Conservation (phyloP, 1,284 basidiomycete genomes). For the Xerocomus cyaneibrunnescens region DNA sequence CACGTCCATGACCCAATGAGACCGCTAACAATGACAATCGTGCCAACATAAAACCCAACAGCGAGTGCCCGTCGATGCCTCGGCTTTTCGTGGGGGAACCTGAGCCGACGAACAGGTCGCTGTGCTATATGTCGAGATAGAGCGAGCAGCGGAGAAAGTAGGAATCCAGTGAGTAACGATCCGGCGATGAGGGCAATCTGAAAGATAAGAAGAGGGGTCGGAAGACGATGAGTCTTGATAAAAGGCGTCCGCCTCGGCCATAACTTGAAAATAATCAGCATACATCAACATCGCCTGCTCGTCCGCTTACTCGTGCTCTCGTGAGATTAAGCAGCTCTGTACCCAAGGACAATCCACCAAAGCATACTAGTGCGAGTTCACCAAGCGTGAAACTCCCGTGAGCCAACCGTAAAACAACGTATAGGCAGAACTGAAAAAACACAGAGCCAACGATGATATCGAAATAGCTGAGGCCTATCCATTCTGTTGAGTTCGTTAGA, state of each 20-base stretch:
- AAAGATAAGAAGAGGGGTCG: slow-evolving; percentile 89
- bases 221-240: slow-evolving; percentile 91
- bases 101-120: slow-evolving; percentile 84
- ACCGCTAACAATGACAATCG: slow-evolving; percentile 76
- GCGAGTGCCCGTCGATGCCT: slow-evolving; percentile 85
- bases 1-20: slow-evolving; percentile 92
- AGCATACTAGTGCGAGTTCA: slow-evolving; percentile 86
- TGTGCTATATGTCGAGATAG: slow-evolving; percentile 93
- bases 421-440: slow-evolving; percentile 92
- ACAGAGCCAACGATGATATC: slow-evolving; percentile 77
- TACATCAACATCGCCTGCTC: not conserved
- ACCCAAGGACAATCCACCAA: slow-evolving; percentile 83
- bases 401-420: slow-evolving; percentile 86
- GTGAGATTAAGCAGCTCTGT: slow-evolving; percentile 87
- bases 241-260: slow-evolving; percentile 80
- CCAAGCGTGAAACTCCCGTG: slow-evolving; percentile 94
- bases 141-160: slow-evolving; percentile 93
- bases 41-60: slow-evolving; percentile 80
- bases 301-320: slow-evolving; percentile 63
- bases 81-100: slow-evolving; percentile 86
- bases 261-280: slow-evolving; percentile 50
- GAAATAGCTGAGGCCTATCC: slow-evolving; percentile 71
- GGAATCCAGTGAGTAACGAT: slow-evolving; percentile 87
- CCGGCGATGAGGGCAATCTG: slow-evolving; percentile 94
- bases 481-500: slow-evolving; percentile 9